Evolutionary conservation across 257 asterid genomes (phyloP).

Genomic region (Fraxinus americana): DNA sequence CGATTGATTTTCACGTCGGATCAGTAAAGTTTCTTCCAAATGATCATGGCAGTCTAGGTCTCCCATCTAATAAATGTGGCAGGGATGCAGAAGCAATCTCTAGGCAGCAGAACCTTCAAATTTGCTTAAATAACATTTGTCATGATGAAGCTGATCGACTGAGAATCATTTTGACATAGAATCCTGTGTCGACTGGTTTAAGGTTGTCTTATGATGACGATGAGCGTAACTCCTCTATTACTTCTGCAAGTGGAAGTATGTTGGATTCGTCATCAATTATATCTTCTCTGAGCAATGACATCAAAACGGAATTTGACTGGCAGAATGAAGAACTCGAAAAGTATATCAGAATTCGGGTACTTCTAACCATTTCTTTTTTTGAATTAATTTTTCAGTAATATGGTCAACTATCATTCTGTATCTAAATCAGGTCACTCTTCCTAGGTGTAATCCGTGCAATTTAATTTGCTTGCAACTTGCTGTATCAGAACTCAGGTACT

Average conservation of each 20-base stretch:
- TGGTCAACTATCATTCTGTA: background rate
- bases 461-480: background rate
- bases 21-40: conserved; percentile 64
- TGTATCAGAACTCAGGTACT: conserved; percentile 30
- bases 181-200: conserved; percentile 85
- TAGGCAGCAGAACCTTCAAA: conserved; percentile 53
- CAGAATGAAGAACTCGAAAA: conserved; percentile 70
- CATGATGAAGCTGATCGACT: conserved; percentile 53
- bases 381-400: background rate
- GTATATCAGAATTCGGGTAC: conserved; percentile 75
- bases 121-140: conserved; percentile 49
- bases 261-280: conserved; percentile 53
- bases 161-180: conserved; percentile 44
- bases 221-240: conserved; percentile 75
- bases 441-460: background rate
- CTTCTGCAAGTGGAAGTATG: conserved; percentile 67
- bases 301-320: conserved; percentile 60
- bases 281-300: conserved; percentile 46
- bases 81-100: conserved; percentile 55
- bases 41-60: conserved; percentile 39
- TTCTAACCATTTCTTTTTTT: background rate
- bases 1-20: conserved; percentile 50
- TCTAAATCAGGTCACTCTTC: background rate
- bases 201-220: conserved; percentile 81
- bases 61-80: conserved; percentile 45